Evolutionary conservation across 805 yeast genomes (phyloP), one percentile per base, ranked within the genome.

Genomic region (Metschnikowia dekortorum): DNA sequence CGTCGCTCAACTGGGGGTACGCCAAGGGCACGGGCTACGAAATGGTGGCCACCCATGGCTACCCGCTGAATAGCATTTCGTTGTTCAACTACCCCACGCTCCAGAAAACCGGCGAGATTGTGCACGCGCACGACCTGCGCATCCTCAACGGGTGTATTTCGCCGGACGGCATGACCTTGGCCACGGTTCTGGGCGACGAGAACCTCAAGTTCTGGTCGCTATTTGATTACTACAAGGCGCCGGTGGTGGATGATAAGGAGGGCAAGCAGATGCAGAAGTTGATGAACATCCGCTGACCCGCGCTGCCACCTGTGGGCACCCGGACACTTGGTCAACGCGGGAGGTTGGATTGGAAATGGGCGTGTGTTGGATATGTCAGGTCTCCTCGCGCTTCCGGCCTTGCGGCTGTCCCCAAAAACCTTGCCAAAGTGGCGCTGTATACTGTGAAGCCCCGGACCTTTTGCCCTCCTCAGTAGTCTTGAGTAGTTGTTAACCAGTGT

Each of bases 121-220:
- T 71, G 29, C 82, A 83, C 37, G 97, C 97, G 1, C 99, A 94
- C 64, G 97, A 89, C 55, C 82, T 94, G 13, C 78, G 98, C 57
- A 89, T 94, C 28, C 76, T 94, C 47, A 81, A 81, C 53, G 86
- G 96, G 29, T 83, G 89, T 43, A 65, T 94, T 47, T 87, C 96
- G 26, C 97, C 97, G 3, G 97, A 94, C 68, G 88, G 87, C 13
- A 81, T 88, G 47, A 88, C 95, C 0, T 70, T 94, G 49, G 98
- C 96, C 0, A 94, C 99, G 0, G 90, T 91, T 42, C 95, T 97
- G 2, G 95, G 96, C 10, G 98, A 94, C 68, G 99, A 94, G 66
- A 92, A 90, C 69, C 77, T 94, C 63, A 92, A 94, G 70, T 94
- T 94, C 70, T 94, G 96, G 91, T 85, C 88, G 57, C 76, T 94